Evolutionary conservation across 768 basidiomycete genomes (phyloP), one percentile per base, ranked within the genome.

Genomic region (Amanita polypyramis): DNA sequence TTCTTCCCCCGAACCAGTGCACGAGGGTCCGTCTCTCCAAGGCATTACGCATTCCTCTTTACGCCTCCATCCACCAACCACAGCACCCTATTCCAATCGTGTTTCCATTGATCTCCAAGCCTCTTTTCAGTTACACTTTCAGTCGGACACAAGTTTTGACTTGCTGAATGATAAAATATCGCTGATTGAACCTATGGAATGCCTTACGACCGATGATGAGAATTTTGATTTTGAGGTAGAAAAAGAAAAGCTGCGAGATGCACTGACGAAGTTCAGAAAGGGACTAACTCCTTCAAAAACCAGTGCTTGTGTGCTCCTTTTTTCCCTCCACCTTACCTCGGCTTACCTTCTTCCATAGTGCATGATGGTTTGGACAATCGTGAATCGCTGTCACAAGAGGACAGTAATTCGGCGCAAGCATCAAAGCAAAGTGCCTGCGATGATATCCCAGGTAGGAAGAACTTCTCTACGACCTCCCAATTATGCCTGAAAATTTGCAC

Each of bases 81-180:
- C 51, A 20, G 56, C 56, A 43, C 54, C 58, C 9, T 45, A 55
- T 42, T 29, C 43, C 3, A 69, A 68, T 47, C 69, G 69, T 9
- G 58, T 59, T 44, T 75, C 74, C 21, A 59, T 70, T 14, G 75
- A 77, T 53, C 62, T 74, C 15, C 65, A 72, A 21, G 57, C 69
- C 3, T 74, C 74, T 8, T 76, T 78, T 56, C 69, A 70, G 11
- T 45, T 75, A 23, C 72, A 75, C 33, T 58, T 74, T 30, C 63
- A 66, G 45, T 67, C 66, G 14, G 73, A 75, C n/a, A 58, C 64
- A 30, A 70, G 69, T 29, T 77, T 76, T 54, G 74, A 78, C 54
- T 53, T 78, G 30, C 55, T 78, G 46, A 75, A 73, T 49, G 76
- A 77, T 55, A 71, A 68, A 46, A 66, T 76, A 43, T 64, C 68